Percentiles rank a stretch among this genome's conserved stretches.
Conservation (phyloP, 1,284 basidiomycete species). For the Cutaneotrichosporon mucoides region DNA sequence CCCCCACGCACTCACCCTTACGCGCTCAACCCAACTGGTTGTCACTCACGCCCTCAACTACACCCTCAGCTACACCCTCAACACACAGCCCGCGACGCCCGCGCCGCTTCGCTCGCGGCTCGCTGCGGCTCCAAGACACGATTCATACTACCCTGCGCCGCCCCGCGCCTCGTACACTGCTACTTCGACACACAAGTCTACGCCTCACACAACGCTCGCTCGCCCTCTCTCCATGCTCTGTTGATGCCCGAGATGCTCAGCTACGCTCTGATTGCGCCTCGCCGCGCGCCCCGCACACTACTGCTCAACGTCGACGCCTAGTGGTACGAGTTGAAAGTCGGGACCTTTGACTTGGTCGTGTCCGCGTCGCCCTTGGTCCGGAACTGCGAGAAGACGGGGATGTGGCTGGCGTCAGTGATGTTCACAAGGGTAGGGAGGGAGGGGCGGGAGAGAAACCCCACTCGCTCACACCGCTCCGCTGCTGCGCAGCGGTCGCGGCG, state of each 20-base stretch:
- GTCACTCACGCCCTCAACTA: too few species aligned
- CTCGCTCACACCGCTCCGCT: slow-evolving; percentile 3
- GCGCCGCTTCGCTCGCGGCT: background rate
- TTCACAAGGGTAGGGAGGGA: slow-evolving; percentile 13
- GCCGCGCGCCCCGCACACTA: background rate
- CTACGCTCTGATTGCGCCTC: background rate
- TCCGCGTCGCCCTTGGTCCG: slow-evolving; percentile 40
- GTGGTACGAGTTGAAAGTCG: slow-evolving; percentile 16
- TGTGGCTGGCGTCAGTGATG: slow-evolving; percentile 38
- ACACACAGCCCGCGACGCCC: too few species aligned
- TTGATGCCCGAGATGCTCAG: slow-evolving; percentile 4
- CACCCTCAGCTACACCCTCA: too few species aligned
- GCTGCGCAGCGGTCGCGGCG: background rate
- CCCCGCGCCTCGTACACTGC: slow-evolving; percentile 16
- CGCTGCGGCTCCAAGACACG: slow-evolving; percentile 13
- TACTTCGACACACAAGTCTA: slow-evolving; percentile 22
- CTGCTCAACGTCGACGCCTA: slow-evolving; percentile 7
- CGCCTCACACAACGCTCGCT: slow-evolving; percentile 11
- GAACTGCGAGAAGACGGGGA: slow-evolving; percentile 50
- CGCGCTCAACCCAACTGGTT: too few species aligned
- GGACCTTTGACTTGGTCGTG: slow-evolving; percentile 54
- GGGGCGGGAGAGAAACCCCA: background rate
- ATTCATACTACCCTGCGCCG: slow-evolving; percentile 14
- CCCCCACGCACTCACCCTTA: too few species aligned
- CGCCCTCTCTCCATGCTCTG: background rate